These are phyloP conservation scores for Acacia crassicarpa DNA, from an alignment of 306 rosid genomes.

Conservation along the genomic window DNA sequence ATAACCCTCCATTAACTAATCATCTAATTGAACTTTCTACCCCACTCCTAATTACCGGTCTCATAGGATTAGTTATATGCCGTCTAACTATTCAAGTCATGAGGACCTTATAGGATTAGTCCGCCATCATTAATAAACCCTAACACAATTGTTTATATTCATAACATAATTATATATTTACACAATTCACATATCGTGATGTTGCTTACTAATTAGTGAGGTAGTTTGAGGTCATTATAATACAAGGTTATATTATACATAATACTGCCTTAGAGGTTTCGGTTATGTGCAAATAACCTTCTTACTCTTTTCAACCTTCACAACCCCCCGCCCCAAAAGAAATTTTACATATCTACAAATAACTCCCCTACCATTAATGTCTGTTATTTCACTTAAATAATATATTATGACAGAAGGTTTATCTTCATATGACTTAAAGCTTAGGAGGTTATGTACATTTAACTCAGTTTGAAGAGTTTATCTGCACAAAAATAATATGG, in stretches of 20 bases:
- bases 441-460: too few species aligned
- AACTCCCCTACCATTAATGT: neutral
- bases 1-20: too few species aligned
- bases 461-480: neutral
- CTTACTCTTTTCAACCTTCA: neutral
- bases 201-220: conserved; percentile 2
- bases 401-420: neutral
- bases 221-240: neutral
- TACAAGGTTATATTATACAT: neutral
- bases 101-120: too few species aligned
- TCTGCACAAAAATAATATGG: neutral
- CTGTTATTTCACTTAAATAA: neutral
- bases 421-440: neutral
- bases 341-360: neutral
- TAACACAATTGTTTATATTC: too few species aligned
- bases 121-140: too few species aligned
- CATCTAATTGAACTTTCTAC: too few species aligned
- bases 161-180: too few species aligned
- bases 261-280: neutral
- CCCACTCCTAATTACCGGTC: too few species aligned
- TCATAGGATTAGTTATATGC: too few species aligned
- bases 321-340: neutral
- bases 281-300: neutral
- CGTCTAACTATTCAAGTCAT: too few species aligned
- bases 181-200: neutral